phyloP scores from a whole-genome alignment of 345 rosid genomes.

The Linum usitatissimum region DNA sequence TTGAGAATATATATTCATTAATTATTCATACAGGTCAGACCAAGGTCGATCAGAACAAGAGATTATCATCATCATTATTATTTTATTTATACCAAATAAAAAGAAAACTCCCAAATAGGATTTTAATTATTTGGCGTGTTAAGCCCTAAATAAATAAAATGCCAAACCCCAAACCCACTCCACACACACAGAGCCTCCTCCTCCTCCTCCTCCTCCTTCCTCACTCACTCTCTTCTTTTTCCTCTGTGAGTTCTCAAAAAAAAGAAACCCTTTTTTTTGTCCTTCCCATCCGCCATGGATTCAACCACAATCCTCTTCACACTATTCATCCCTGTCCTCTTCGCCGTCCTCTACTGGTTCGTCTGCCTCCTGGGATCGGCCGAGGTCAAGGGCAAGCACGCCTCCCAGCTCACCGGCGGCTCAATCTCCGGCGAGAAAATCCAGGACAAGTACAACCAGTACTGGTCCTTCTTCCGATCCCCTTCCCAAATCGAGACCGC shows the following conservation, averaged over 20 bases:
- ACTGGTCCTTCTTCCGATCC: conserved; percentile 80
- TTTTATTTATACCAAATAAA: too few species aligned
- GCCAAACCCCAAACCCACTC: background rate
- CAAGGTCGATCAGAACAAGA: too few species aligned
- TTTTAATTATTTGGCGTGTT: background rate
- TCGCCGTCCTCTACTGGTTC: conserved; percentile 79
- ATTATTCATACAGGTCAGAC: too few species aligned
- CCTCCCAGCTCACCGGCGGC: conserved; percentile 75
- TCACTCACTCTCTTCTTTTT: background rate
- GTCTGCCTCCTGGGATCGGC: conserved; percentile 77
- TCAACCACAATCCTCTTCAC: conserved; percentile 51
- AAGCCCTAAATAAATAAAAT: background rate
- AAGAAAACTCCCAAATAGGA: background rate
- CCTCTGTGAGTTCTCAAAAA: background rate
- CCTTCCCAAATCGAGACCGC: conserved; percentile 77
- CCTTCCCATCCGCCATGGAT: conserved; percentile 30
- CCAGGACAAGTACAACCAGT: conserved; percentile 57
- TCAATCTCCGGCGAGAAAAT: conserved; percentile 85
- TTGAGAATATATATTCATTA: too few species aligned
- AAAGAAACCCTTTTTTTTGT: background rate
- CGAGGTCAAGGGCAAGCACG: conserved; percentile 70
- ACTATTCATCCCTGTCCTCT: conserved; percentile 37
- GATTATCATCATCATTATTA: too few species aligned
- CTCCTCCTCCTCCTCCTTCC: too few species aligned
- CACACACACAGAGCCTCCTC: background rate